Evolutionary conservation across 2,329 filamentous ascomycete genomes (phyloP), one percentile per base, ranked within the genome.

Genomic region (Hymenoscyphus fructigenus): DNA sequence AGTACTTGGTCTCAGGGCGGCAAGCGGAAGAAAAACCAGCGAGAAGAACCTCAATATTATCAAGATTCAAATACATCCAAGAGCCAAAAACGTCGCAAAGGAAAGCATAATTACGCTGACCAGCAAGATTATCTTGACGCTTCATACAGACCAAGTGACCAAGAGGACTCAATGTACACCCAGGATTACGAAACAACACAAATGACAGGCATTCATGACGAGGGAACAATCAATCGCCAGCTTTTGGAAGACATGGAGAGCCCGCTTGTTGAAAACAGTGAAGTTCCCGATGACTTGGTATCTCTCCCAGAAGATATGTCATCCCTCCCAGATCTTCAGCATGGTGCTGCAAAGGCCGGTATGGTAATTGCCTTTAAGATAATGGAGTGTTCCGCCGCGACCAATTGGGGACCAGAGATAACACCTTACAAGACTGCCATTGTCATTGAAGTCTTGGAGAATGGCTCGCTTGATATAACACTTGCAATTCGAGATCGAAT

Each of bases 351-450:
- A 4, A 79, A 80, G 64, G 72, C 79, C 0, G 89, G 88, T 10
- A 88, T 89, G 79, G 80, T 90, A 17, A 83, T 93, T 66, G 86
- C 86, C 0, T 93, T 89, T 85, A 88, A 88, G 72, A 82, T 88
- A 70, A 80, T 87, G 72, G 77, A 84, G 65, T 80, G 90, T 73
- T 87, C 88, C 29, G 81, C 83, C 61, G 81, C 84, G 44, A 88
- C 87, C 34, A 82, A 84, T 58, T 90, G 89, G 88, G 82, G 88
- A 67, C 91, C 91, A 0, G 81, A 85, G 65, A 76, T 91, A 12
- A 82, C 82, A 2, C 79, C 83, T 0, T 85, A 90, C 64, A 82
- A 82, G 59, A 92, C 91, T 0, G 93, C 88, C 0, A 76, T 90
- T 32, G 79, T 93, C 5, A 79, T 87, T n/a, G 79, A 82, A 1